Evolutionary conservation across 1,139 yeast species (phyloP), one percentile per base, ranked within the genome.

Genomic region (Diutina pseudorugosa): DNA sequence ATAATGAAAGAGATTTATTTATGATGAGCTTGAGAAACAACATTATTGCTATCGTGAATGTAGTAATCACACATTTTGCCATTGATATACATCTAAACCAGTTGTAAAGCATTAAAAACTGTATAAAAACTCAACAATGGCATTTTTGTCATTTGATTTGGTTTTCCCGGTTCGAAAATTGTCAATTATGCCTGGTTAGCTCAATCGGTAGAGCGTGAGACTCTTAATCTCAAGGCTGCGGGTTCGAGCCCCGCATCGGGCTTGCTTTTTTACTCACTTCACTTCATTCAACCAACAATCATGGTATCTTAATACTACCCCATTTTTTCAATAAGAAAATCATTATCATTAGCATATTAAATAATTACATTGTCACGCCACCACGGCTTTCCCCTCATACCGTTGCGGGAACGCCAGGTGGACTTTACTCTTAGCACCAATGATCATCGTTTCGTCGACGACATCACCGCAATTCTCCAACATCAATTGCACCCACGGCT

Each of bases 401-500:
- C 27, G 16, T 16, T 45, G 49, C 6, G 49, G 49, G 40, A 45
- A 45, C n/a, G 49, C 49, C 49, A 27, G 40, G n/a, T 45, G 49
- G 19, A 45, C 49, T 9, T 23, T 25, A 7, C 16, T 12, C 30
- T 45, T 45, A 3, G 36, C 41, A 2, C 49, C 40, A 27, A 14
- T 23, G 30, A 33, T 45, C 18, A 45, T 25, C 14, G 40, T n/a
- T 18, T 40, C 42, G 21, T 27, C 49, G 2, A 16, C 2, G 5
- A 21, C 8, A 4, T 45, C 49, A 4, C 36, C 20, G 6, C 11
- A 9, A n/a, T 48, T 12, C 53, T 62, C 63, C 55, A 70, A 55
- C 79, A 74, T 74, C 55, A 67, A 57, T 55, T 77, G 79, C 25
- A 85, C 84, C 94, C 94, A 85, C 1, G 90, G 88, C 62, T 83